Conservation (phyloP, 2,329 filamentous ascomycete species). For the Cladophialophora chaetospira region DNA sequence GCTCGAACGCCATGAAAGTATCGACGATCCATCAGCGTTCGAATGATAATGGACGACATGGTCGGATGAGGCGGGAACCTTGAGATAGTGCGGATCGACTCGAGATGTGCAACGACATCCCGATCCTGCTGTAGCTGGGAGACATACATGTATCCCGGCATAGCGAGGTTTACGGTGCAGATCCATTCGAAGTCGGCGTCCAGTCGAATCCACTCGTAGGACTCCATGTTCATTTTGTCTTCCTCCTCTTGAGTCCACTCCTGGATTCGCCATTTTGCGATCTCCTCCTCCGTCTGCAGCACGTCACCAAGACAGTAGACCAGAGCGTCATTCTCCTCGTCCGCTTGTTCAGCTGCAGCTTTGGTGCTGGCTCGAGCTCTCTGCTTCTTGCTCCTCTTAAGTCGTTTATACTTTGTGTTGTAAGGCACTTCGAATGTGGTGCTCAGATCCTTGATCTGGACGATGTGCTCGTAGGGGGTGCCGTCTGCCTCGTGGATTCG, state of each 20-base stretch:
- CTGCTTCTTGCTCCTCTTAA: conserved; percentile 83
- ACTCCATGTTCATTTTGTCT: conserved; percentile 88
- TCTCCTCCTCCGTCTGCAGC: conserved; percentile 78
- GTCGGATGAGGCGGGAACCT: conserved; percentile 71
- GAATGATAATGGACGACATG: conserved; percentile 82
- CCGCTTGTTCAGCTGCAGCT: conserved; percentile 64
- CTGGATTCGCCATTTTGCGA: conserved; percentile 76
- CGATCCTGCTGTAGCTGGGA: conserved; percentile 96
- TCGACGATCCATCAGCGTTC: conserved; percentile 85
- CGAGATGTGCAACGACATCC: conserved; percentile 85
- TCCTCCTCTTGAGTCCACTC: conserved; percentile 92
- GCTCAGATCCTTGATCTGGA: conserved; percentile 85
- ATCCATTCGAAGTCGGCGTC: conserved; percentile 99
- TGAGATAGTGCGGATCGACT: conserved; percentile 74
- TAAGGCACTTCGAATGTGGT: conserved; percentile 94
- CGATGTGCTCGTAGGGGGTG: conserved; percentile 96
- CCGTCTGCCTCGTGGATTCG: conserved; percentile 97
- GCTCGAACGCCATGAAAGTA: conserved; percentile 93
- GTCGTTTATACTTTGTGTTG: conserved; percentile 97
- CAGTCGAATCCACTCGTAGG: conserved; percentile 97
- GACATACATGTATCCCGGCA: conserved; percentile 96
- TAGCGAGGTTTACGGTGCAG: conserved; percentile 73
- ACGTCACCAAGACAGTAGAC: conserved; percentile 93
- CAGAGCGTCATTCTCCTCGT: conserved; percentile 75
- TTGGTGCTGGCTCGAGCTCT: conserved; percentile 68